Percentiles rank a stretch among this genome's conserved stretches.
These are phyloP conservation scores for Geranomyces michiganensis DNA, from an alignment of 192 early-diverging fungal species.

Conservation along the genomic window DNA sequence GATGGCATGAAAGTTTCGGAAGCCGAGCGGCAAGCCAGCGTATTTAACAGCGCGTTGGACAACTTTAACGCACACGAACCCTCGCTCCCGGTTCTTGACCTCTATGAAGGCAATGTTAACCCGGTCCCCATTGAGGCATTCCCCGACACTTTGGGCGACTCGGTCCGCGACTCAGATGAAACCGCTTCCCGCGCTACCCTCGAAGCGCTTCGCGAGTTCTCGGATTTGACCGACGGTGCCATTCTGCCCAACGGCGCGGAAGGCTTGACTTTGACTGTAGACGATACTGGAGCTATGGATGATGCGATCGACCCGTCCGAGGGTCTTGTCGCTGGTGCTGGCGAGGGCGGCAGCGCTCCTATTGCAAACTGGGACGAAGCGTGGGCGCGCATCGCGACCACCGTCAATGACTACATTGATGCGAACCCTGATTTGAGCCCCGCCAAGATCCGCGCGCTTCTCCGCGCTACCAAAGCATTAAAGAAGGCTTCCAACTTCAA, in stretches of 20 bases:
- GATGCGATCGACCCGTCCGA: slow-evolving; percentile 13
- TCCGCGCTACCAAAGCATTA: neutral
- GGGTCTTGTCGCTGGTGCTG: neutral
- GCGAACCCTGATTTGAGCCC: neutral
- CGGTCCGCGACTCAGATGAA: slow-evolving; percentile 1
- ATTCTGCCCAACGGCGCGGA: slow-evolving; percentile 4
- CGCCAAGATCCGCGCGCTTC: neutral
- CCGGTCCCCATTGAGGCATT: neutral
- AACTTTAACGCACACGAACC: slow-evolving; percentile 9
- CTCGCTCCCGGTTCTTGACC: neutral
- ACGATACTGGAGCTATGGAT: slow-evolving; percentile 14
- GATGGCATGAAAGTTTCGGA: slow-evolving; percentile 10
- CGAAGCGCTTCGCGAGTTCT: slow-evolving; percentile 16
- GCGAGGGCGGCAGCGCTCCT: neutral
- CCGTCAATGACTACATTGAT: neutral
- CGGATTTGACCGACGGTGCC: slow-evolving; percentile 1
- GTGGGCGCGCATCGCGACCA: neutral
- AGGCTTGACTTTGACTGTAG: slow-evolving; percentile 1
- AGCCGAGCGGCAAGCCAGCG: neutral
- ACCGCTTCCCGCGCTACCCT: slow-evolving; percentile 3
- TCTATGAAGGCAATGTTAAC: neutral
- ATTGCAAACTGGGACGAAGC: slow-evolving; percentile 1
- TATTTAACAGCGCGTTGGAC: slow-evolving; percentile 9
- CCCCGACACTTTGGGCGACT: slow-evolving; percentile 10
- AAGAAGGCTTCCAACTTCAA: slow-evolving; percentile 8